Base-by-base conservation (phyloP, 2,329 filamentous ascomycete genomes). In the Zymoseptoria brevis region DNA sequence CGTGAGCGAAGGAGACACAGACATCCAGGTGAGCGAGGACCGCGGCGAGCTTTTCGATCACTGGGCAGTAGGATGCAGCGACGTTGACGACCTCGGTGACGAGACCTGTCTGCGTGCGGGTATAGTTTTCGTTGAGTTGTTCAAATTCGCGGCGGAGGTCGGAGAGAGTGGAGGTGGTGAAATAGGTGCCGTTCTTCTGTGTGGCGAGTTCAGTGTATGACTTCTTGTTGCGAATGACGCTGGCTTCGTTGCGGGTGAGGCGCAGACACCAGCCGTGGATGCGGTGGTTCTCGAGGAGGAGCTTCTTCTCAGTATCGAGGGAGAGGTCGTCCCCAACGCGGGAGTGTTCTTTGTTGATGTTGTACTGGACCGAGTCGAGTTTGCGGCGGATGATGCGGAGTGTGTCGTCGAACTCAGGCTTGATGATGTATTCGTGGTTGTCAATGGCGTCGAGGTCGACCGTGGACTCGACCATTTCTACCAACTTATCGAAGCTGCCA, bases 171-270 rank as follows among this genome's bases (percentile, higher is more conserved):
- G 85, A 86, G 3, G 94, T 99, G 1, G 94, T 97, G 75, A 99
- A 99, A 77, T 94, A 99, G 57, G 97, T 94, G 50, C 94, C 94
- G 72, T 96, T 99, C 81, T 99, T 99, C 76, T 97, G 94, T 0
- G 95, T 99, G 0, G 92, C 96, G 73, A 91, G 96, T 74, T 99
- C 94, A 69, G 93, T 88, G 69, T 97, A 99, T 54, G 86, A 81
- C 60, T 85, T 86, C 71, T 94, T 96, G 75, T 95, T 95, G 62
- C 94, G 87, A 67, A 99, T 99, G 68, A 90, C 95, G 16, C 88
- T 87, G 1, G 94, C 90, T 77, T 99, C 94, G 57, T 80, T 93
- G 60, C 94, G 83, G 2, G 94, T 99, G 19, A 99, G 80, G 57
- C 94, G 85, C 83, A 99, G 92, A 74, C 94, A 97, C 85, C 93